Evolutionary conservation across 2,329 filamentous ascomycete species (phyloP), one percentile per base, ranked within the genome.

Genomic region (Phyllosticta citriasiana): DNA sequence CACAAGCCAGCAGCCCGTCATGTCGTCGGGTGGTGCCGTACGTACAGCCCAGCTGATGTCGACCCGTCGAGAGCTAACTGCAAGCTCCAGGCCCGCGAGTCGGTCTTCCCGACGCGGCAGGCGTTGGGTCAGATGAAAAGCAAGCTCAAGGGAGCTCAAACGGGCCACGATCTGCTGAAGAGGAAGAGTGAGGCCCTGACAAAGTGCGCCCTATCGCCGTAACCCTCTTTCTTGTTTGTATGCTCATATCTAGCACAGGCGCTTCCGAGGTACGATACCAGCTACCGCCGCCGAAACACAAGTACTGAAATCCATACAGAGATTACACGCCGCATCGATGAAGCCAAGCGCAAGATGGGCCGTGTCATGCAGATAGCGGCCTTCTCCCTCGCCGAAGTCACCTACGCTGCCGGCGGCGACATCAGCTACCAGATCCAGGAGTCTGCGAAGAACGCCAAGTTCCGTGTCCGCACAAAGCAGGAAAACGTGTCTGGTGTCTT

Each of bases 331-430:
- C 88, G 94, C 71, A 99, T 99, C 76, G 93, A 99, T 79, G 94
- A 99, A 76, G 94, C 94, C 52, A 99, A 99, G 78, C 89, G 92
- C 69, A 99, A 99, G 80, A 99, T 99, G 93, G 94, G 94, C 62
- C 85, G 93, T 35, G 94, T 99, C 47, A 99, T 99, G 94, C 93
- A 97, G 76, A 96, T 99, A 71, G 94, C 94, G 51, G 92, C 94
- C 54, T 97, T 99, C 78, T 97, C 93, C 53, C 83, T 99, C 19
- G 94, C 94, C 63, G 94, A 97, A 78, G 94, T 99, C 61, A 96
- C 91, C 56, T 99, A 99, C 71, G 94, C 94, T 26, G 91, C 97
- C 27, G 94, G 94, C 65, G 91, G 93, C 70, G 72, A 96, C 71
- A 96, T 99, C 69, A 89, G 88, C 64, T 99, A 96, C 78, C 94